These are phyloP conservation scores for Perkinsus marinus DNA, from an alignment of 169 alveolate species.

Conservation along the genomic window DNA sequence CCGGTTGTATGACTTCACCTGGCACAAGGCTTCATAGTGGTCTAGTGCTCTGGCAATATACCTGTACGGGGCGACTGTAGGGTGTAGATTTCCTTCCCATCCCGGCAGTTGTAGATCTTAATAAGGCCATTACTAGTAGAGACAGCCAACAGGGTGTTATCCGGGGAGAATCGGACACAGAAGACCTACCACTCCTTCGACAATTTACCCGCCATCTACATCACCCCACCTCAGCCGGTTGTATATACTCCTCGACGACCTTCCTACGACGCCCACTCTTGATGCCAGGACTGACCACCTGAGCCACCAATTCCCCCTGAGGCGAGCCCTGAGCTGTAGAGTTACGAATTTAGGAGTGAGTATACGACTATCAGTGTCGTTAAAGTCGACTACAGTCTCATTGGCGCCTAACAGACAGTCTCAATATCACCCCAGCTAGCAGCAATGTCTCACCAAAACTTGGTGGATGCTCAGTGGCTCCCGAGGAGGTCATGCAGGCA, in stretches of 20 bases:
- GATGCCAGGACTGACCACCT: background rate
- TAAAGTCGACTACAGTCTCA: background rate
- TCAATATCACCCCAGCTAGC: no score
- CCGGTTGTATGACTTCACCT: constrained; percentile 5
- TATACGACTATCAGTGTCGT: background rate
- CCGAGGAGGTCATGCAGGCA: background rate
- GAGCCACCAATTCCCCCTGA: background rate
- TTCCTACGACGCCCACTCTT: background rate
- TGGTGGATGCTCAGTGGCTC: background rate
- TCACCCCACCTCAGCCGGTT: background rate
- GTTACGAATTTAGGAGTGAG: background rate
- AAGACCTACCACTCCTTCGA: background rate
- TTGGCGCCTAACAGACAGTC: no score
- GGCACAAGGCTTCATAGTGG: background rate
- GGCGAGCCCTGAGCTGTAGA: background rate
- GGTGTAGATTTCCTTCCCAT: constrained; percentile 5
- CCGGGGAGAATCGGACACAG: constrained; percentile 5
- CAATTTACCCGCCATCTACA: background rate
- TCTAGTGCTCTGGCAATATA: background rate
- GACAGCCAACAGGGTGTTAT: background rate
- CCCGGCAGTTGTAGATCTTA: constrained; percentile 4
- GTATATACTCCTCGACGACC: background rate
- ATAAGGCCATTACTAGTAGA: constrained; percentile 6
- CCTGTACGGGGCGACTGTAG: background rate
- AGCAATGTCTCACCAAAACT: no score